A percentile compares a stretch with the other conserved stretches of the same genome.
Evolutionary conservation across 306 rosid species (phyloP).

Genomic region (Leucaena leucocephala): DNA sequence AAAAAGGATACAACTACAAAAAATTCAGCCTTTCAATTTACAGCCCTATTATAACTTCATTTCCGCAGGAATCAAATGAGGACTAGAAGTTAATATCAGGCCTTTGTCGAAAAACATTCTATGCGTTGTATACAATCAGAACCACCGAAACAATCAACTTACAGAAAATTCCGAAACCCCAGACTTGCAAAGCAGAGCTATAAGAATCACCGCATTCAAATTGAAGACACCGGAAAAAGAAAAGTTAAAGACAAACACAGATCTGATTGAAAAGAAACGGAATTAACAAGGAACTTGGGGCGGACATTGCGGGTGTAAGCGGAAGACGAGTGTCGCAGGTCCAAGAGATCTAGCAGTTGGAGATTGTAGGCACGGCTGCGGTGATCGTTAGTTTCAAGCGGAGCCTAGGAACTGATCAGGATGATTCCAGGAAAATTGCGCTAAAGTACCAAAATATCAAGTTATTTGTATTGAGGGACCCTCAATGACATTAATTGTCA

Average conservation of each 20-base stretch:
- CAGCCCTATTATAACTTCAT: not conserved
- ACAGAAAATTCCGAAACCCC: constrained; percentile 10
- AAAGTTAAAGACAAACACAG: not conserved
- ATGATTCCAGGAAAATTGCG: no score
- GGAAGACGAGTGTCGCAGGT: not conserved
- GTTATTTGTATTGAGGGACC: no score
- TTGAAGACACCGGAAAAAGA: not conserved
- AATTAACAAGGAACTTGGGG: not conserved
- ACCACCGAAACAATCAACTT: not conserved
- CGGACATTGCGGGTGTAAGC: constrained; percentile 16
- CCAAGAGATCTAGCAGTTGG: constrained; percentile 12
- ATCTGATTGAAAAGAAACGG: not conserved
- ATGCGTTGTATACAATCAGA: not conserved
- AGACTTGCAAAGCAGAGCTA: not conserved
- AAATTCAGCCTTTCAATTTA: not conserved
- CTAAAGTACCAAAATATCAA: no score
- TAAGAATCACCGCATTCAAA: not conserved
- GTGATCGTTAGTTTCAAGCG: not conserved
- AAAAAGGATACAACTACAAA: not conserved
- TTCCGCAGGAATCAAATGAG: not conserved
- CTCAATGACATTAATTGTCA: no score
- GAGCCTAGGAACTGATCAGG: not conserved
- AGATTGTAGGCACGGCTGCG: not conserved
- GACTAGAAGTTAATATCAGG: not conserved
- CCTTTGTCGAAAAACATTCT: not conserved